Base-by-base conservation (phyloP, 352 stramenopile species). In the Globisporangium cylindrosporum region DNA sequence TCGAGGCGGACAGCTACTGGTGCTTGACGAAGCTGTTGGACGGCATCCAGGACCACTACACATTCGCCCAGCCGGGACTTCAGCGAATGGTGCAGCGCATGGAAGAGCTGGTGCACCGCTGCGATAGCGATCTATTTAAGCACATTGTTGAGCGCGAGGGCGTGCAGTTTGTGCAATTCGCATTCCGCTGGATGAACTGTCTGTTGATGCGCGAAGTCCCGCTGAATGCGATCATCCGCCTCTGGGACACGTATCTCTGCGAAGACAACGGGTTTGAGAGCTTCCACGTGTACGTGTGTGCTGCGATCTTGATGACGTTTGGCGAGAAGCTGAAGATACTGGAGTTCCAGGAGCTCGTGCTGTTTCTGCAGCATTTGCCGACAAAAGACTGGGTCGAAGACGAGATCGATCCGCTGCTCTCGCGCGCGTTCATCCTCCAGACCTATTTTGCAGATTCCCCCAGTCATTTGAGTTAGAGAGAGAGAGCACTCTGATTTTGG, bases 131-230 rank as follows among this genome's bases (percentile, higher is more conserved):
- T 59, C 82, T 99, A 34, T 97, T 97, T 67, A 77, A 90, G 67
- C 97, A 99, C 81, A 93, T 95, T 66, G 88, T 99, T 18, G 81
- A 97, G 70, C 81, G 88, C 7, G 90, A 98, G 60, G 93, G 84
- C 18, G 93, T 99, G 70, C 90, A 99, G 75, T 99, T 99, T 75
- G 95, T 99, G 58, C 97, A 99, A 84, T 99, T 99, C 80, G 96
- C 97, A 22, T 99, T 99, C 78, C 98, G 98, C 51, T 99, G 98
- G 97, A 99, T 99, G 95, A 99, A 99, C 86, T 99, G 98, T 77
- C 78, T 99, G 59, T 85, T 99, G 46, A 93, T 99, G 78, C 86
- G 98, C 41, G 98, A 99, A 76, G 92, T 99, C 57, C 91, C 90
- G 60, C 77, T 99, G 54, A 70, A 89, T 68, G 94, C 93, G 66